Base-by-base conservation (phyloP, 2,329 filamentous ascomycete species). In the Monilinia fructigena region DNA sequence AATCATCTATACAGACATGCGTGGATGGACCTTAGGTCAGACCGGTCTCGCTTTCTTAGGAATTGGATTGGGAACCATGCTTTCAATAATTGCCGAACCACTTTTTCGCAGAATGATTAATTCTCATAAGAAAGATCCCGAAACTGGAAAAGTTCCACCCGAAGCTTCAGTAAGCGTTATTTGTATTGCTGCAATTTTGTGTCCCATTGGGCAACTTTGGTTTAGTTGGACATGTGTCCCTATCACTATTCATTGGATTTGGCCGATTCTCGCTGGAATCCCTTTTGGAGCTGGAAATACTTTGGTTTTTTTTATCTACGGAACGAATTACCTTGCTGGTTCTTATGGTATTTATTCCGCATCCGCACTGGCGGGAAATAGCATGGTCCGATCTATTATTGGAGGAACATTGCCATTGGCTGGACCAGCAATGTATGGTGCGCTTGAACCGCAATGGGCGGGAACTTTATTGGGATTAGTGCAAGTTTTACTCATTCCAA, bases 211-310 rank as follows among this genome's bases (percentile, higher is more conserved):
- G 20, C 89, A 97, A 77, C 84, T 97, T 31, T 89, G 89, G 76
- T 97, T 97, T 74, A 87, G 91, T 0, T 97, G 92, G 92, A 96
- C 93, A 0, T 93, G 89, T 68, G 85, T 92, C 0, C 93, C 93
- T 0, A 79, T 78, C 0, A 84, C 85, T 5, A 91, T 96, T 42
- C 93, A 92, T 75, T 96, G 91, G 89, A 87, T 92, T n/a, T 82
- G 86, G 26, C 89, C 91, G 1, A 89, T 96, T 59, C 80, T 91
- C 0, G 91, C 91, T 1, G 91, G 92, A 0, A 84, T 96, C 7
- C 89, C 89, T 0, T 96, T 95, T 72, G 91, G 91, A 12, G 82
- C 85, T 0, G 92, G 92, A 0, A 95, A 94, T 73, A 88, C 85
- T 11, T 82, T 87, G 3, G 86, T 91, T 48, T 96, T 96, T 79